A percentile compares a stretch with the other conserved stretches of the same genome.
Conservation (phyloP, 2,329 filamentous ascomycete species). For the Neonectria ditissima region DNA sequence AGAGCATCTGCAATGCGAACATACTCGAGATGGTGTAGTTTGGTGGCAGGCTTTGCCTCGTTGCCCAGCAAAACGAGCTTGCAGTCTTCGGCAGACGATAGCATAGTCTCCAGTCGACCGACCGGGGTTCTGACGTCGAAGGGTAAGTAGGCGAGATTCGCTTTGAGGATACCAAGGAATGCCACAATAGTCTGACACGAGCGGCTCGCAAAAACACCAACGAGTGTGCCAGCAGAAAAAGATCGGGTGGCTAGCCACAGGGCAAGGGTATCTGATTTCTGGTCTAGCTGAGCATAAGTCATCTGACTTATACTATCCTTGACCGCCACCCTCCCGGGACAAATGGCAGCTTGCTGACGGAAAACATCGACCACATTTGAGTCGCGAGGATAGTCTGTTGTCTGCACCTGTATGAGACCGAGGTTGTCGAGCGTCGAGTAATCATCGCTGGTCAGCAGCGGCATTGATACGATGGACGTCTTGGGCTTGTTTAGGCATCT, state of each 20-base stretch:
- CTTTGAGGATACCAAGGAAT: slow-evolving; percentile 35
- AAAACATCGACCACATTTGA: slow-evolving; percentile 42
- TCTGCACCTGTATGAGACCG: slow-evolving; percentile 32
- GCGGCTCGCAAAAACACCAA: slow-evolving; percentile 26
- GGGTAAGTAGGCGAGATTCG: slow-evolving; percentile 34
- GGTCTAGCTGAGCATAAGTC: slow-evolving; percentile 38
- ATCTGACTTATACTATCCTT: slow-evolving; percentile 29
- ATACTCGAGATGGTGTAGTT: not conserved
- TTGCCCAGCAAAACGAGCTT: slow-evolving; percentile 21
- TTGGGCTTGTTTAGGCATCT: slow-evolving; percentile 28
- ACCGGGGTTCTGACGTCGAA: slow-evolving; percentile 29
- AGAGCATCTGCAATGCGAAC: not conserved
- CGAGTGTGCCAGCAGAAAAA: slow-evolving; percentile 10
- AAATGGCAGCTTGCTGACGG: slow-evolving; percentile 31
- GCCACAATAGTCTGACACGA: slow-evolving; percentile 28
- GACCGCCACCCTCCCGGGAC: slow-evolving; percentile 32
- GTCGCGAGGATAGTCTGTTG: slow-evolving; percentile 31
- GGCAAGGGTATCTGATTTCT: slow-evolving; percentile 27
- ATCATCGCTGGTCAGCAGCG: slow-evolving; percentile 12
- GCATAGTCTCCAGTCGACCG: slow-evolving; percentile 23
- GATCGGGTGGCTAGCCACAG: not conserved
- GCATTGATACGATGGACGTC: slow-evolving; percentile 3
- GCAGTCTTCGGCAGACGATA: slow-evolving; percentile 9
- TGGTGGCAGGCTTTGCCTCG: not conserved
- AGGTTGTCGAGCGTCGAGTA: slow-evolving; percentile 22